Base-by-base conservation (phyloP, 1,139 yeast species). In the Yueomyces sp. region DNA sequence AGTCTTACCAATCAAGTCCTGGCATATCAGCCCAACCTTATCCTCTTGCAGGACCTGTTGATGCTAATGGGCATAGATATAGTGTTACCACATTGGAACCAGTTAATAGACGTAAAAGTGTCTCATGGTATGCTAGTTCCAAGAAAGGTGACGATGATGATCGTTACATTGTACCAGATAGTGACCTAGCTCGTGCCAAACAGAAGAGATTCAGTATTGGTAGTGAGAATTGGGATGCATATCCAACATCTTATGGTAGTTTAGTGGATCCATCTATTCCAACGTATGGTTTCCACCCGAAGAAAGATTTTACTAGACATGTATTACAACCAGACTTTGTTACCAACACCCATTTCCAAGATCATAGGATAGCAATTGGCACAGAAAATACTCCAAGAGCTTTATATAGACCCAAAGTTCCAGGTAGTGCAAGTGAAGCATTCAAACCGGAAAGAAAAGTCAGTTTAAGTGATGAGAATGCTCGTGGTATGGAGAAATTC, bases 251-350 rank as follows among this genome's bases (percentile, higher is more conserved):
- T 3, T 31, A 49, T 19, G 54, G 50, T 26, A 50, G 54, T 41
- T 32, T 52, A 42, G 46, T 52, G 5, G 54, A 52, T 36, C 56
- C 56, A n/a, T 36, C 37, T 12, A 47, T 48, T 5, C 46, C 46
- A 3, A 52, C 56, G 3, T 52, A 52, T 34, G 54, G 54, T 9
- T 42, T 38, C 28, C 36, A 42, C 11, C 26, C 32, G n/a, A 3
- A 36, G 31, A 39, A 37, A 29, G 7, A 31, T 35, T 27, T 33
- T 9, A 2, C 11, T 25, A 29, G 9, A 30, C 27, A 39, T 12
- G 9, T 29, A 6, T 25, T 36, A 27, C 29, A 36, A 36, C 36
- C 33, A 3, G 34, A 7, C 9, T 36, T 27, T 29, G 38, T 32
- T 8, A 11, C 38, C 9, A 2, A 32, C 4, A 31, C 36, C 9